Conservation (phyloP, 129 eudicot genomes). For the Helianthus tuberosus region DNA sequence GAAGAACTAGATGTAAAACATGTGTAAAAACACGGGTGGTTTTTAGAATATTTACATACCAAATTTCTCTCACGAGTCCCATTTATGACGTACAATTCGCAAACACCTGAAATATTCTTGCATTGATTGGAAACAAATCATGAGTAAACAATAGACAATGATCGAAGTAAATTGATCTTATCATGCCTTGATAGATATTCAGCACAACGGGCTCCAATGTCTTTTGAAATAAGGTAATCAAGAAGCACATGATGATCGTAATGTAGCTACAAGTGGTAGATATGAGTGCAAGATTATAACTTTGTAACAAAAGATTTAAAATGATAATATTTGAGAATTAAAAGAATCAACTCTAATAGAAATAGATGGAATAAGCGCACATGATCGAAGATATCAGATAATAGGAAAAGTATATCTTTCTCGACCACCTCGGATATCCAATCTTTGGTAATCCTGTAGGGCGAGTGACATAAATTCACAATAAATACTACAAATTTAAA, state of each 20-base stretch:
- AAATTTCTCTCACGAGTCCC: slow-evolving; percentile 38
- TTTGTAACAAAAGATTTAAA: not conserved
- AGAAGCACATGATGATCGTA: slow-evolving; percentile 91
- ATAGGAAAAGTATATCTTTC: slow-evolving; percentile 39
- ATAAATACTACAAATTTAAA: not conserved
- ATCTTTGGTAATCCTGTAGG: slow-evolving; percentile 38
- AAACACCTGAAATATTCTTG: slow-evolving; percentile 57
- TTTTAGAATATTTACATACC: no score
- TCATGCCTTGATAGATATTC: slow-evolving; percentile 79
- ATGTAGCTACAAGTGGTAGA: slow-evolving; percentile 51
- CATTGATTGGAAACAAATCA: not conserved
- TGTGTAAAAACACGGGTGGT: no score
- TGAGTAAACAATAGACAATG: not conserved
- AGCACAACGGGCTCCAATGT: slow-evolving; percentile 79
- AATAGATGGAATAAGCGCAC: slow-evolving; percentile 27
- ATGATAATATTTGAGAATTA: not conserved
- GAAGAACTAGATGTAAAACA: no score
- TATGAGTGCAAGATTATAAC: slow-evolving; percentile 5
- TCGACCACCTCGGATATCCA: slow-evolving; percentile 36
- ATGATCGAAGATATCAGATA: slow-evolving; percentile 68
- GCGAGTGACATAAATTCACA: not conserved
- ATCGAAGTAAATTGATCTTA: not conserved
- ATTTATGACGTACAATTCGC: slow-evolving; percentile 69
- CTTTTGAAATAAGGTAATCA: slow-evolving; percentile 95
- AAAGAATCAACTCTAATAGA: slow-evolving; percentile 50